Conservation (phyloP, 2,329 filamentous ascomycete genomes). For the Celoporthe dispersa region DNA sequence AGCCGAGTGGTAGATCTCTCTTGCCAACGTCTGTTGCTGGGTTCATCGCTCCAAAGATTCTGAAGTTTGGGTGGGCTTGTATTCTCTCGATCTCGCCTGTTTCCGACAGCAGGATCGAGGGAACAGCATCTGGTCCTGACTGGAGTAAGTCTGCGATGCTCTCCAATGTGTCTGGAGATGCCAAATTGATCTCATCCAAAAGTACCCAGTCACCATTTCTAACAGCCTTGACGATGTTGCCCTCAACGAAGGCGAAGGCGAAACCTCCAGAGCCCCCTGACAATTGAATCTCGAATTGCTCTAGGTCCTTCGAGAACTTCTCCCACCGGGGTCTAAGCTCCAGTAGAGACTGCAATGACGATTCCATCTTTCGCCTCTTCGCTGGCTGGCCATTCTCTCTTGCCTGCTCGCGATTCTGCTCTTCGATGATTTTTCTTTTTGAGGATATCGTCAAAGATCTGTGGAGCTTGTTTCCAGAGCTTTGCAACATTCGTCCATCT, state of each 20-base stretch:
- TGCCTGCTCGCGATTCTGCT: conserved; percentile 48
- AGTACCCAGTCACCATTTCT: conserved; percentile 97
- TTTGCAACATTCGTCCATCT: conserved; percentile 88
- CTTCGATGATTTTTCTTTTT: conserved; percentile 55
- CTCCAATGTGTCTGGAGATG: conserved; percentile 91
- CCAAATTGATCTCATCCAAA: conserved; percentile 95
- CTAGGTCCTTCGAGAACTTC: conserved; percentile 73
- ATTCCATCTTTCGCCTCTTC: conserved; percentile 67
- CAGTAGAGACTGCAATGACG: conserved; percentile 62
- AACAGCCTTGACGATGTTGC: conserved; percentile 94
- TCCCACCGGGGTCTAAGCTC: conserved; percentile 75
- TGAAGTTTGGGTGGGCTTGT: conserved; percentile 86
- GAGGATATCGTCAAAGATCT: conserved; percentile 79
- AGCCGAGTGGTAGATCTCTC: conserved; percentile 84
- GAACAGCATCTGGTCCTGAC: conserved; percentile 70
- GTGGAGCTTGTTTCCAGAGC: conserved; percentile 86
- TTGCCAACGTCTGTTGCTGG: conserved; percentile 97
- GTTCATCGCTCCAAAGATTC: conserved; percentile 99
- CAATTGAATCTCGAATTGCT: conserved; percentile 80
- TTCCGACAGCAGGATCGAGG: conserved; percentile 88
- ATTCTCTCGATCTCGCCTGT: conserved; percentile 92
- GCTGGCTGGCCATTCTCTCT: conserved; percentile 59
- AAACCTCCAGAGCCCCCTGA: conserved; percentile 74
- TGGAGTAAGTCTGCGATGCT: conserved; percentile 87
- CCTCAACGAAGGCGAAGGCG: conserved; percentile 94